Evolutionary conservation across 73 alveolate genomes (phyloP).

Genomic region (Durusdinium trenchii): DNA sequence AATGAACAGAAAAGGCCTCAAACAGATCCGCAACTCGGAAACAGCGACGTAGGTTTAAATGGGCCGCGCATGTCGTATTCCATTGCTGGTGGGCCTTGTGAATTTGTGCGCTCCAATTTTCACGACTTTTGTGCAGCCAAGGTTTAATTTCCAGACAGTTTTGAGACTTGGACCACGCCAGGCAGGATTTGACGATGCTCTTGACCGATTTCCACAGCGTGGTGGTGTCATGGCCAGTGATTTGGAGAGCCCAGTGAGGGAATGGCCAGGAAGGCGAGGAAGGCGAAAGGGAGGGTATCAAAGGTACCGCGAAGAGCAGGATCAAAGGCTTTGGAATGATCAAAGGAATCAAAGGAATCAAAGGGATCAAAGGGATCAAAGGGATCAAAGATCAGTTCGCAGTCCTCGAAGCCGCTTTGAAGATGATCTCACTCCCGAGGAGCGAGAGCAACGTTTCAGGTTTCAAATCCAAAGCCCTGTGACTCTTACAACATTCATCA

Average conservation of each 20-base stretch:
- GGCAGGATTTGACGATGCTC: too few species aligned
- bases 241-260: background rate
- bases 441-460: constrained; percentile 53
- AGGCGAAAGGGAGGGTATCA: background rate
- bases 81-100: too few species aligned
- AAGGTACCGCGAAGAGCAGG: background rate
- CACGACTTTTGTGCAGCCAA: too few species aligned
- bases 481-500: constrained; percentile 75
- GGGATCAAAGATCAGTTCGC: background rate
- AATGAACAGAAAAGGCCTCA: too few species aligned
- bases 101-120: too few species aligned
- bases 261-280: background rate
- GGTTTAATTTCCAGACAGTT: too few species aligned
- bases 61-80: too few species aligned
- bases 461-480: constrained; percentile 66
- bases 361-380: background rate
- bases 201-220: constrained; percentile 59
- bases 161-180: too few species aligned
- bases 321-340: background rate
- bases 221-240: constrained; percentile 60
- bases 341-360: background rate
- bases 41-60: too few species aligned
- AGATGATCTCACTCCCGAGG: constrained; percentile 59
- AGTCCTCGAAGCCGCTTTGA: background rate
- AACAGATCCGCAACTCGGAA: too few species aligned